Evolutionary conservation across 2,329 filamentous ascomycete species (phyloP).

Genomic region (Calonectria henricotiae): DNA sequence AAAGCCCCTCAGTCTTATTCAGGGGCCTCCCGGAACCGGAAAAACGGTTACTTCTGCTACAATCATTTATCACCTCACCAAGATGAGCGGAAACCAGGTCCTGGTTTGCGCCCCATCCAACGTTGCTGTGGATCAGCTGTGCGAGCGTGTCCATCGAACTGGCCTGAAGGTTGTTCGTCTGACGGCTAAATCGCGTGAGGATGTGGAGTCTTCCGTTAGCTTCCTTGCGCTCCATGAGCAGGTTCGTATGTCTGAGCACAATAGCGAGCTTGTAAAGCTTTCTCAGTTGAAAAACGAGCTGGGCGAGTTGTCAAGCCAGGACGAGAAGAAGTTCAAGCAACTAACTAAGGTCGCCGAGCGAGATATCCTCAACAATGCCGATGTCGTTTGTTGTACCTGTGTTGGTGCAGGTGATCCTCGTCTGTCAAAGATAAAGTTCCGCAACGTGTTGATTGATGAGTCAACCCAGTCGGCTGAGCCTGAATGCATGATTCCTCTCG

Average conservation of each 20-base stretch:
- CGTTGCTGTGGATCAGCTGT: constrained; percentile 97
- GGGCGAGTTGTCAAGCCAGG: constrained; percentile 92
- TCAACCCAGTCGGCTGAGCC: constrained; percentile 98
- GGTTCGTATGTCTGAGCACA: constrained; percentile 97
- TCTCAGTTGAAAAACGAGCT: constrained; percentile 93
- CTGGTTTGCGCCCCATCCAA: constrained; percentile 98
- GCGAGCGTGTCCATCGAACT: constrained; percentile 95
- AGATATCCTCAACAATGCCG: constrained; percentile 94
- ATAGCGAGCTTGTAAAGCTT: constrained; percentile 92
- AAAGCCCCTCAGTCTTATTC: constrained; percentile 94
- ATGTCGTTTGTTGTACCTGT: constrained; percentile 99
- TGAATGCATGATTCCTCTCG: constrained; percentile 98
- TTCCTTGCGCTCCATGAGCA: constrained; percentile 97
- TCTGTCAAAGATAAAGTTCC: constrained; percentile 97
- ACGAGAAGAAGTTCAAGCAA: constrained; percentile 99
- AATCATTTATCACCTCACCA: constrained; percentile 97
- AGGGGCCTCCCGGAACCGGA: constrained; percentile 96
- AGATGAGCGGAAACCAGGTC: constrained; percentile 94
- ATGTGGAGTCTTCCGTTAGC: constrained; percentile 98
- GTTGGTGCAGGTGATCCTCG: constrained; percentile 97
- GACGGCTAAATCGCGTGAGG: constrained; percentile 98
- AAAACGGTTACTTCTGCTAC: constrained; percentile 99
- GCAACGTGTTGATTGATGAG: constrained; percentile 97
- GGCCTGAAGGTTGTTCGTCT: constrained; percentile 97
- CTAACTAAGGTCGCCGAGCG: constrained; percentile 94